Evolutionary conservation across 2,329 filamentous ascomycete genomes (phyloP), one percentile per base, ranked within the genome.

Genomic region (Diaporthe batatas): DNA sequence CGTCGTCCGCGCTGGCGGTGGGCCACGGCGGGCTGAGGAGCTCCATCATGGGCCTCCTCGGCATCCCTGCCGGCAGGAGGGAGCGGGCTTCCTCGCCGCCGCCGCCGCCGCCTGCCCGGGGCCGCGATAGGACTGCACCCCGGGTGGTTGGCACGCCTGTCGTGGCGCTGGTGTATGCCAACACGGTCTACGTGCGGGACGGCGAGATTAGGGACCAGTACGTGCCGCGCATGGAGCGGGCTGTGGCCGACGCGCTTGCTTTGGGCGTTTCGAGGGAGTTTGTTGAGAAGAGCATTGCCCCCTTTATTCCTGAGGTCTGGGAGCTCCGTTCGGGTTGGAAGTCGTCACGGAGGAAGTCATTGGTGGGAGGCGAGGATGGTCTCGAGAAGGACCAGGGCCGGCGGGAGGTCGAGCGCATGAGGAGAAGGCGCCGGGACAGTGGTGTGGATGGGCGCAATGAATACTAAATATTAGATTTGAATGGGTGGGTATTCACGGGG

Each of bases 21-120:
- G 23, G 14, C 4, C 7, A 12, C 23, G 23, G 36, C 8, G 39
- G 58, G 10, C 12, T 32, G 39, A 64, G 39, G 39, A 64, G 25
- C 18, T 64, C 58, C 18, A 64, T 64, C 58, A 18, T 64, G 39
- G 39, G 25, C 16, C 39, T 64, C 10, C 25, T 64, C 8, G 58
- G 58, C 36, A 21, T 64, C 25, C 58, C 39, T 10, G 32, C 58
- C 10, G n/a, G 18, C 39, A 64, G 12, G 25, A 32, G 4, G 39
- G 25, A 16, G 39, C 58, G 39, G 39, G 7, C 25, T 42, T 10
- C 10, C 23, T 64, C 58, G 42, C 39, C 39, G 23, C 21, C 58
- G 58, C 58, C 58, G 10, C 39, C 39, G 23, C 21, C 58, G 58
- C 58, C 58, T 5, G 18, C 58, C 25, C 23, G 58, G 39, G 39